Evolutionary conservation across 176 grass and related monocot genomes (phyloP).

Genomic region (Pontederia crassipes): DNA sequence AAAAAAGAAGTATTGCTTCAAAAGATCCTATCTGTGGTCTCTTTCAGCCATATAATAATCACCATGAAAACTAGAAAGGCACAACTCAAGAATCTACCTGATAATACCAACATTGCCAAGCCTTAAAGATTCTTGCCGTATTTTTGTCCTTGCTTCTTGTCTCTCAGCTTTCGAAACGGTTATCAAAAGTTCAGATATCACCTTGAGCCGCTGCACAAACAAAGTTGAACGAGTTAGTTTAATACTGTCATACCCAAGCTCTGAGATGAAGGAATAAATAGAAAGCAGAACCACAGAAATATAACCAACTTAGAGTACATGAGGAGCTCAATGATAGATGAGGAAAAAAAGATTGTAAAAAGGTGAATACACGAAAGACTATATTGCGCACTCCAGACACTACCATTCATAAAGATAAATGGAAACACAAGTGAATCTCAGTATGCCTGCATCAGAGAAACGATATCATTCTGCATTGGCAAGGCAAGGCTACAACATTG

Average conservation of each 20-base stretch:
- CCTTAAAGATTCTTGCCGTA: conserved; percentile 90
- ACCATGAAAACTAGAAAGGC: background rate
- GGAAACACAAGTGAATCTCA: too few relatives aligned
- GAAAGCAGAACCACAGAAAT: background rate
- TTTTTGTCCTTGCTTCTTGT: conserved; percentile 80
- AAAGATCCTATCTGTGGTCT: background rate
- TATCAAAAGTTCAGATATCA: conserved; percentile 83
- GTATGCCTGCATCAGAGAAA: too few relatives aligned
- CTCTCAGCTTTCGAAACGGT: conserved; percentile 96
- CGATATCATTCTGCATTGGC: too few relatives aligned
- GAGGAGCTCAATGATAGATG: too few relatives aligned
- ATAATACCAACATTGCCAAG: conserved; percentile 97
- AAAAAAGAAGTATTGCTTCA: too few relatives aligned
- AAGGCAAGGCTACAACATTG: too few relatives aligned
- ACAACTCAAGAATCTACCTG: conserved; percentile 38
- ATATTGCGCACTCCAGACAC: too few relatives aligned
- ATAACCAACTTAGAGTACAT: too few relatives aligned
- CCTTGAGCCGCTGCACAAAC: conserved; percentile 69
- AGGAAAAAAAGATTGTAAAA: too few relatives aligned
- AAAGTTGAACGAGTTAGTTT: conserved; percentile 11
- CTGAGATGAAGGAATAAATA: background rate
- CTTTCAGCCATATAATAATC: background rate
- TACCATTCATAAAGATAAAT: too few relatives aligned
- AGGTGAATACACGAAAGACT: too few relatives aligned
- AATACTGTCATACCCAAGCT: background rate